Conservation (phyloP, 1,139 yeast species). For the Saccharomyces pastorianus region DNA sequence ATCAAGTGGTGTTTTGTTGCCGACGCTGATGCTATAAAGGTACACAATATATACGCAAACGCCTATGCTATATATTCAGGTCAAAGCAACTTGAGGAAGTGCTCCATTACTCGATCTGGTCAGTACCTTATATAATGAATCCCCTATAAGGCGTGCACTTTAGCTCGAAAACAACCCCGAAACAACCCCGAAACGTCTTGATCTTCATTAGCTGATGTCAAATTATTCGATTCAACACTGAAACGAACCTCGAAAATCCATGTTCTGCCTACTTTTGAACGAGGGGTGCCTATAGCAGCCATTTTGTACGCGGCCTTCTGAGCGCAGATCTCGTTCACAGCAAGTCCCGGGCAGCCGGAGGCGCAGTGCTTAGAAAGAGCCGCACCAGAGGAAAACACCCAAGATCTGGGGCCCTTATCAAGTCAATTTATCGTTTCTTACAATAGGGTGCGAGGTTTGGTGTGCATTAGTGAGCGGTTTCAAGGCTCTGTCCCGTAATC, state of each 20-base stretch:
- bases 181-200: not conserved
- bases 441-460: not conserved
- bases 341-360: not conserved
- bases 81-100: too few relatives aligned
- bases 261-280: not conserved
- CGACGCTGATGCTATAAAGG: not conserved
- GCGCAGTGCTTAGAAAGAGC: not conserved
- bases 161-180: not conserved
- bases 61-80: too few relatives aligned
- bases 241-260: not conserved
- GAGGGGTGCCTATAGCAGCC: not conserved
- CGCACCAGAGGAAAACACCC: not conserved
- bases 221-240: not conserved
- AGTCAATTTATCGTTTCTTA: not conserved
- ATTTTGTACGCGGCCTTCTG: not conserved
- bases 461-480: not conserved
- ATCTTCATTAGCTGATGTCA: not conserved
- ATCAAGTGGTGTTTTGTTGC: too few relatives aligned
- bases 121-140: not conserved
- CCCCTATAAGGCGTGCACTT: not conserved
- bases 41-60: not conserved
- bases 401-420: not conserved
- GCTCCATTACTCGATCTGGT: too few relatives aligned
- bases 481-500: constrained; percentile 39
- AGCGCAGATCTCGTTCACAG: not conserved